phyloP scores from a whole-genome alignment of 2,329 filamentous ascomycete genomes.

The Aspergillus intermedius region DNA sequence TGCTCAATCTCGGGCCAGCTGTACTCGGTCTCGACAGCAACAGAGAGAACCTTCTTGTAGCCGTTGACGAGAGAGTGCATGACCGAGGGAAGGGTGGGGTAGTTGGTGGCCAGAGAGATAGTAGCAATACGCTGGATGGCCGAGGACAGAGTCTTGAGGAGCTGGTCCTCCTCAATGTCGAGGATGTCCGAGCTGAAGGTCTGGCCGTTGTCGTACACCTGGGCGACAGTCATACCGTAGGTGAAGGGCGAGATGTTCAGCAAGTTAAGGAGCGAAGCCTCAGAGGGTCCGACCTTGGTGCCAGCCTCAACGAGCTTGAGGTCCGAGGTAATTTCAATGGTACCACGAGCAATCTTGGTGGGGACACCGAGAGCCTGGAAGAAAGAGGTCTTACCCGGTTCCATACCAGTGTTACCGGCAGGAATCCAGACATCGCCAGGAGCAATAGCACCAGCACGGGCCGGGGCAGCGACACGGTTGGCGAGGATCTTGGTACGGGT shows the following conservation, averaged over 20 bases:
- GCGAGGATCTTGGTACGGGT: slow-evolving; percentile 88
- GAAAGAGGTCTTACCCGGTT: slow-evolving; percentile 99
- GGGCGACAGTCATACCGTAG: slow-evolving; percentile 92
- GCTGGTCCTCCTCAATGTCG: slow-evolving; percentile 91
- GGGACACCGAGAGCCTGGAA: slow-evolving; percentile 99
- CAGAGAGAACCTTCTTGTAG: slow-evolving; percentile 90
- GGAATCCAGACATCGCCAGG: slow-evolving; percentile 90
- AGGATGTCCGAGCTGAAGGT: slow-evolving; percentile 78
- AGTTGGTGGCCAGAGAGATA: slow-evolving; percentile 87
- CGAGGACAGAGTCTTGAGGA: slow-evolving; percentile 72
- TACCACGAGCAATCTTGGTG: slow-evolving; percentile 99
- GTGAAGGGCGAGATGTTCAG: slow-evolving; percentile 99
- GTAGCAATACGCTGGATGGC: slow-evolving; percentile 82
- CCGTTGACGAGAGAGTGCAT: slow-evolving; percentile 94
- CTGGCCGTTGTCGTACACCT: slow-evolving; percentile 98
- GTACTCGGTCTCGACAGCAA: slow-evolving; percentile 85
- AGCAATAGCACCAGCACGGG: slow-evolving; percentile 94
- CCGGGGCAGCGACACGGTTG: slow-evolving; percentile 97
- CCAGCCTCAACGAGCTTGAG: slow-evolving; percentile 94
- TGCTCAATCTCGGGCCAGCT: slow-evolving; percentile 93
- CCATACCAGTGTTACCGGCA: slow-evolving; percentile 99
- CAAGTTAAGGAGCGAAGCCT: slow-evolving; percentile 99
- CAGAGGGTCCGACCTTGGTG: slow-evolving; percentile 93
- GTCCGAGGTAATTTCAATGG: slow-evolving; percentile 98
- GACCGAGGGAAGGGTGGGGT: slow-evolving; percentile 92